Conservation (phyloP, 2,329 filamentous ascomycete genomes). For the Mollisia scopiformis region DNA sequence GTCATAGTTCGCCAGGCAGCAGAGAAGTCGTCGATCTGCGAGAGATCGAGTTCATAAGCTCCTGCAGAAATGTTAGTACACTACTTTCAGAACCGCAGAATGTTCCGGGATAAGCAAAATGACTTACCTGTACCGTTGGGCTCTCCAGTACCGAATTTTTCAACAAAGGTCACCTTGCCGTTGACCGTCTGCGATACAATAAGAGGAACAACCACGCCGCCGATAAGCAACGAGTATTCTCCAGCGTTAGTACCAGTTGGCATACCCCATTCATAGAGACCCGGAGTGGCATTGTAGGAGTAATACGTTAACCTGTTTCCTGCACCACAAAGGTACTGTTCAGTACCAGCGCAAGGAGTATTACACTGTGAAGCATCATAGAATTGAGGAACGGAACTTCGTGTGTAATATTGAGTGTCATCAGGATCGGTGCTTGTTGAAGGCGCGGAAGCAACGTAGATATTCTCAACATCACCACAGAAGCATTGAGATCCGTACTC, state of each 20-base stretch:
- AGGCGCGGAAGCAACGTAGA: slow-evolving; percentile 24
- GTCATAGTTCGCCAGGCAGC: slow-evolving; percentile 53
- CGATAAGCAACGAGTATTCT: slow-evolving; percentile 60
- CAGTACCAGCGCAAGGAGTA: slow-evolving; percentile 21
- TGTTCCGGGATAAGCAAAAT: too few species aligned
- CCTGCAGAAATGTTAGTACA: too few species aligned
- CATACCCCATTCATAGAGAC: slow-evolving; percentile 47
- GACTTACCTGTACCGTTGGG: slow-evolving; percentile 64
- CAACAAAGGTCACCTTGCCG: slow-evolving; percentile 62
- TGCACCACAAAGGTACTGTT: slow-evolving; percentile 23
- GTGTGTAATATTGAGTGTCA: slow-evolving; percentile 39
- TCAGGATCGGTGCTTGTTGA: slow-evolving; percentile 17
- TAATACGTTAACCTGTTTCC: slow-evolving; percentile 28
- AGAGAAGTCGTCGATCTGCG: slow-evolving; percentile 52
- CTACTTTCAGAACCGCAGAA: too few species aligned
- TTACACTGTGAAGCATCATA: slow-evolving; percentile 23
- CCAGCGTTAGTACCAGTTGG: slow-evolving; percentile 56
- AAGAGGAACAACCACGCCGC: slow-evolving; percentile 61
- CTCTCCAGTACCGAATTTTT: slow-evolving; percentile 58
- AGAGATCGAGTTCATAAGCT: slow-evolving; percentile 65
- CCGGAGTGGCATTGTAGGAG: slow-evolving; percentile 16
- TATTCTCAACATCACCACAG: slow-evolving; percentile 30
- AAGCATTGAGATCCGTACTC: slow-evolving; percentile 32
- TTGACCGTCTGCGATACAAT: slow-evolving; percentile 61
- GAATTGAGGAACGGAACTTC: slow-evolving; percentile 17